Percentiles rank a stretch among this genome's conserved stretches.
These are phyloP conservation scores for Barnettozyma pratensis DNA, from an alignment of 805 yeast species.

Conservation along the genomic window DNA sequence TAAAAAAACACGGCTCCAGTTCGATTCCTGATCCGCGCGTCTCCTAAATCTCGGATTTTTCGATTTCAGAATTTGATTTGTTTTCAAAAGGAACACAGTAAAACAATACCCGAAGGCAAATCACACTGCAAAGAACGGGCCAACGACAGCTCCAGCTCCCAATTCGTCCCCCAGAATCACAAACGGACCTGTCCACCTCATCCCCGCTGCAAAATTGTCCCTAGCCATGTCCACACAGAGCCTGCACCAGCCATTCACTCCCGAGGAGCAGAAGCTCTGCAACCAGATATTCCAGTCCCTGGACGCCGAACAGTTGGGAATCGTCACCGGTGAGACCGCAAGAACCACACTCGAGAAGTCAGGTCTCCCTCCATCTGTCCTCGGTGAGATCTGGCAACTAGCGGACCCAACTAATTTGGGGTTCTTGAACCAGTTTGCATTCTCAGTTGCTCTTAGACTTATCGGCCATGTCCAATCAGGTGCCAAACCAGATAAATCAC, in stretches of 20 bases:
- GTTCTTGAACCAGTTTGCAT: constrained; percentile 71
- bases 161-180: too few species aligned
- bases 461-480: constrained; percentile 86
- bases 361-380: constrained; percentile 67
- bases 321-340: constrained; percentile 84
- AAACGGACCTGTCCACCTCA: too few species aligned
- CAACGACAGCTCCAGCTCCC: too few species aligned
- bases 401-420: constrained; percentile 92
- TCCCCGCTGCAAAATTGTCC: too few species aligned
- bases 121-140: too few species aligned
- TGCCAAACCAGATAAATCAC: constrained; percentile 44
- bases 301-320: constrained; percentile 74
- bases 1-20: not conserved
- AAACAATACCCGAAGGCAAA: not conserved
- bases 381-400: constrained; percentile 91
- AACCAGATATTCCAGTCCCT: constrained; percentile 72
- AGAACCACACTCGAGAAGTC: constrained; percentile 80
- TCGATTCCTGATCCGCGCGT: not conserved
- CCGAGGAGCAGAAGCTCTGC: constrained; percentile 72
- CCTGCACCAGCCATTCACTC: constrained; percentile 38
- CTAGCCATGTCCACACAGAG: not conserved
- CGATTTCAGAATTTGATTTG: too few species aligned
- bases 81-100: not conserved
- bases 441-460: constrained; percentile 80
- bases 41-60: too few species aligned